These are phyloP conservation scores for Pichia cactophila DNA, from an alignment of 1,139 yeast species.

Conservation along the genomic window DNA sequence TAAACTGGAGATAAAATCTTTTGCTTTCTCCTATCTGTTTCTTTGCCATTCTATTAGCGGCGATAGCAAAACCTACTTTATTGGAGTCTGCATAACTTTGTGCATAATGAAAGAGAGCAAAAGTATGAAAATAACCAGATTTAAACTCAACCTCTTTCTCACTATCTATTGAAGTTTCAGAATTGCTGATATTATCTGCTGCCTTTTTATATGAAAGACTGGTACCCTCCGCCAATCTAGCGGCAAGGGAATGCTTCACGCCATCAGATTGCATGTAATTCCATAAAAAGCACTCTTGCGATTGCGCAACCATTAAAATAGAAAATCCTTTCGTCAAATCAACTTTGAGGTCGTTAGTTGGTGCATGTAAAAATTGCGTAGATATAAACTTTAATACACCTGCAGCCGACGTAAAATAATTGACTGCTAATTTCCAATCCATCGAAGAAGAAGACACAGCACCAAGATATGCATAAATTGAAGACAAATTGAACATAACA, in stretches of 20 bases:
- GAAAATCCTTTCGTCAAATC: slow-evolving; percentile 60
- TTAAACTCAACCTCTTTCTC: slow-evolving; percentile 32
- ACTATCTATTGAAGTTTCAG: slow-evolving; percentile 5
- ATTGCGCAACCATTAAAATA: slow-evolving; percentile 71
- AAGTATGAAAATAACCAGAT: slow-evolving; percentile 37
- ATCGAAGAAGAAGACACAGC: slow-evolving; percentile 28
- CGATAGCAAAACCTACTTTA: slow-evolving; percentile 74
- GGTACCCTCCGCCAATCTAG: slow-evolving; percentile 65
- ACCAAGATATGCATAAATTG: slow-evolving; percentile 44
- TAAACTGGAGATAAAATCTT: not conserved
- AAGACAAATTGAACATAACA: slow-evolving; percentile 67
- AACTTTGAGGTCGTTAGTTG: slow-evolving; percentile 69
- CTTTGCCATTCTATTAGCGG: slow-evolving; percentile 37
- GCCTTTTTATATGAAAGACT: slow-evolving; percentile 50
- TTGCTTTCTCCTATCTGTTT: slow-evolving; percentile 29
- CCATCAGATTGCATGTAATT: slow-evolving; percentile 43
- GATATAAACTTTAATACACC: slow-evolving; percentile 68
- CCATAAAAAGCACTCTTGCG: slow-evolving; percentile 75
- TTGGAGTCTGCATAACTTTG: slow-evolving; percentile 39
- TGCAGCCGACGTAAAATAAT: slow-evolving; percentile 65
- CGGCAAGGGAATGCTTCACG: slow-evolving; percentile 54
- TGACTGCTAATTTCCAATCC: slow-evolving; percentile 54
- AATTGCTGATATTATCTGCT: slow-evolving; percentile 29
- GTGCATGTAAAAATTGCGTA: slow-evolving; percentile 85
- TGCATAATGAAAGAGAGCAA: slow-evolving; percentile 48